Evolutionary conservation across 163 green algal genomes (phyloP).

Genomic region (Prototheca cutis): DNA sequence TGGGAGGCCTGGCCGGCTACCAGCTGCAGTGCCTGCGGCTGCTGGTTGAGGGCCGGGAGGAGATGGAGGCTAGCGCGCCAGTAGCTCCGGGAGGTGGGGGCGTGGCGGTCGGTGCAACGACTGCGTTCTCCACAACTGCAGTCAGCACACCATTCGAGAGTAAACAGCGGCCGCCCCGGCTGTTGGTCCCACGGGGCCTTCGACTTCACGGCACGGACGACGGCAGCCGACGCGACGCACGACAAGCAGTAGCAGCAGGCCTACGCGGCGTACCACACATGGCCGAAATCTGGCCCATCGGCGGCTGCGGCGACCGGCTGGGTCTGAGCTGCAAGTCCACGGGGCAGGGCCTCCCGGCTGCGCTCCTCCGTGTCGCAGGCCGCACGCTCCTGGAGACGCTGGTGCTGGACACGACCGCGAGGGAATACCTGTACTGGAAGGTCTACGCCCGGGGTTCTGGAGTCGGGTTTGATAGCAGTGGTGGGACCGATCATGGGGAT

Average conservation of each 20-base stretch:
- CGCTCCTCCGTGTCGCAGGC: slow-evolving; percentile 87
- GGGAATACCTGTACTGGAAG: too few relatives aligned
- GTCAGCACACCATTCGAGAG: not conserved
- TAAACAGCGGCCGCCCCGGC: slow-evolving; percentile 23
- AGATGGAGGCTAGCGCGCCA: too few relatives aligned
- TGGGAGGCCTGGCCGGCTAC: slow-evolving; percentile 82
- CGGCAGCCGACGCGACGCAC: slow-evolving; percentile 20
- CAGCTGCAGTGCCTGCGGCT: slow-evolving; percentile 75
- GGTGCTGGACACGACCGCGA: slow-evolving; percentile 80
- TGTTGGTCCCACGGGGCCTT: slow-evolving; percentile 55
- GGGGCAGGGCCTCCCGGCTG: slow-evolving; percentile 81
- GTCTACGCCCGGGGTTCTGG: too few relatives aligned
- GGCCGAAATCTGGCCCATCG: slow-evolving; percentile 91
- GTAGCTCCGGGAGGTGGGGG: too few relatives aligned
- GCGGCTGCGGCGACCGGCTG: slow-evolving; percentile 86
- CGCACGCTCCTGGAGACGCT: slow-evolving; percentile 82
- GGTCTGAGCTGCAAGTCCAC: slow-evolving; percentile 76
- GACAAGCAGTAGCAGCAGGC: slow-evolving; percentile 36
- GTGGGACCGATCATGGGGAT: too few relatives aligned
- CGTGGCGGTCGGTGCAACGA: too few relatives aligned
- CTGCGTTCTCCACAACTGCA: not conserved
- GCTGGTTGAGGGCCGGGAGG: slow-evolving; percentile 22
- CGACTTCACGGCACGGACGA: slow-evolving; percentile 45
- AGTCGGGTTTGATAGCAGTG: too few relatives aligned
- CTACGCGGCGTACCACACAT: slow-evolving; percentile 67